Evolutionary conservation across 1,284 basidiomycete genomes (phyloP).

Genomic region (Ceratobasidium sp.): DNA sequence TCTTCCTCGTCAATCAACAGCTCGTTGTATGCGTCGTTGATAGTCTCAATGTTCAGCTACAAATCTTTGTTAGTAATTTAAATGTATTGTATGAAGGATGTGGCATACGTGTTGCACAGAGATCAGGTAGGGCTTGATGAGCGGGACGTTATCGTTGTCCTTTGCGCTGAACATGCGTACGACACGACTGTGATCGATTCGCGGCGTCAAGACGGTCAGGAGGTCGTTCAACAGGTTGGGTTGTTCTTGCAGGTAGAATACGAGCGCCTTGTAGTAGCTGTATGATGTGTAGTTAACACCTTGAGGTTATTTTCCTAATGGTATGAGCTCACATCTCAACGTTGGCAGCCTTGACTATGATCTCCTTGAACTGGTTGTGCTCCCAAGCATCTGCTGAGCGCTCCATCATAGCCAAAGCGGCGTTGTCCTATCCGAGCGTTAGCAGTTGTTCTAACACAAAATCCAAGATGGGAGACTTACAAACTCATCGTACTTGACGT

Average conservation of each 20-base stretch:
- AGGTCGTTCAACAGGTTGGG: constrained; percentile 94
- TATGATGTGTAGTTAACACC: background rate
- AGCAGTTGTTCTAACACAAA: background rate
- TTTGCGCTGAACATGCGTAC: constrained; percentile 89
- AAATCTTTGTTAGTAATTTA: constrained; percentile 31
- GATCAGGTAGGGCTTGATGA: constrained; percentile 96
- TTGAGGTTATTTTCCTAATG: constrained; percentile 12
- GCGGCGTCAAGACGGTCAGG: constrained; percentile 88
- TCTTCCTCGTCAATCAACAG: constrained; percentile 99
- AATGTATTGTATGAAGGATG: constrained; percentile 11
- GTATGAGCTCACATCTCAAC: constrained; percentile 83
- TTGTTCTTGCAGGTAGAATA: constrained; percentile 93
- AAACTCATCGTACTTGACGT: constrained; percentile 97
- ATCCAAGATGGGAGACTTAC: constrained; percentile 59
- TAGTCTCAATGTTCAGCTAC: constrained; percentile 92
- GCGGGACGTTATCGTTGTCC: constrained; percentile 94
- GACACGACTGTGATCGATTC: constrained; percentile 94
- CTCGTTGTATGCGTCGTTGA: constrained; percentile 98
- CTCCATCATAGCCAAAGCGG: constrained; percentile 98
- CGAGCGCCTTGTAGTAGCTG: constrained; percentile 88
- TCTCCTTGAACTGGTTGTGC: constrained; percentile 98
- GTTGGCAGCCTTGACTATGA: constrained; percentile 94
- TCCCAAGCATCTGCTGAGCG: constrained; percentile 98
- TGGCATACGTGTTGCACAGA: constrained; percentile 89
- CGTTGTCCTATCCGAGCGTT: constrained; percentile 74